Percentiles rank a stretch among this genome's conserved stretches.
These are phyloP conservation scores for Leccinum fuscescens DNA, from an alignment of 1,284 basidiomycete species.

Conservation along the genomic window DNA sequence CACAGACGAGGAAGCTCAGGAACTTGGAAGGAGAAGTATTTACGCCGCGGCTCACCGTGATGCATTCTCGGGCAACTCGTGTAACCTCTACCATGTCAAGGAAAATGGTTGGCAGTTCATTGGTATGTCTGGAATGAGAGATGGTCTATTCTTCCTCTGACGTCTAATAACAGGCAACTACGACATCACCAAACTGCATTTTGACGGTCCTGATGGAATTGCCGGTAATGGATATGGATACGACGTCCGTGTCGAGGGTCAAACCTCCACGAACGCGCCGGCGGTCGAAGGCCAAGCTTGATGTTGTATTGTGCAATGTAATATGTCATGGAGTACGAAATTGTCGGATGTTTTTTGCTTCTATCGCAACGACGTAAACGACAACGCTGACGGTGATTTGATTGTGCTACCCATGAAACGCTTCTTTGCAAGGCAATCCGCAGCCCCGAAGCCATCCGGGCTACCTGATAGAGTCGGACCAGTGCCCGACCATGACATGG, in stretches of 20 bases:
- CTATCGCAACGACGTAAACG: background rate
- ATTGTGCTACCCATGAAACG: conserved; percentile 27
- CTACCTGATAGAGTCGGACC: background rate
- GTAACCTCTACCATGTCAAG: conserved; percentile 95
- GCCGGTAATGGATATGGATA: conserved; percentile 75
- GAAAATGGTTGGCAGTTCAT: conserved; percentile 94
- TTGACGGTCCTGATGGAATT: conserved; percentile 73
- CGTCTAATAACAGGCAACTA: conserved; percentile 63
- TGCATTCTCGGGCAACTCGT: conserved; percentile 96
- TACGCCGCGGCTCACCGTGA: conserved; percentile 98
- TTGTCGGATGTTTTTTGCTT: conserved; percentile 1
- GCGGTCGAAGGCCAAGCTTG: conserved; percentile 20
- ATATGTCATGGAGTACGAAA: conserved; percentile 5
- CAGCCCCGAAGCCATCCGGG: conserved; percentile 1
- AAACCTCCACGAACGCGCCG: conserved; percentile 23
- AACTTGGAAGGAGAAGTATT: conserved; percentile 92
- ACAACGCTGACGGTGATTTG: background rate
- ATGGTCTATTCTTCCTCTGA: conserved; percentile 11
- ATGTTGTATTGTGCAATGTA: conserved; percentile 19
- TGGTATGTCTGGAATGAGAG: conserved; percentile 48
- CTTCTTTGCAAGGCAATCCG: conserved; percentile 15
- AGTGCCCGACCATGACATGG: conserved; percentile 14
- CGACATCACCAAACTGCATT: conserved; percentile 77
- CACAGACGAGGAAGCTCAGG: conserved; percentile 91
- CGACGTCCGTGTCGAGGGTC: conserved; percentile 53